Base-by-base conservation (phyloP, 306 rosid species). In the Casuarina cunninghamiana region DNA sequence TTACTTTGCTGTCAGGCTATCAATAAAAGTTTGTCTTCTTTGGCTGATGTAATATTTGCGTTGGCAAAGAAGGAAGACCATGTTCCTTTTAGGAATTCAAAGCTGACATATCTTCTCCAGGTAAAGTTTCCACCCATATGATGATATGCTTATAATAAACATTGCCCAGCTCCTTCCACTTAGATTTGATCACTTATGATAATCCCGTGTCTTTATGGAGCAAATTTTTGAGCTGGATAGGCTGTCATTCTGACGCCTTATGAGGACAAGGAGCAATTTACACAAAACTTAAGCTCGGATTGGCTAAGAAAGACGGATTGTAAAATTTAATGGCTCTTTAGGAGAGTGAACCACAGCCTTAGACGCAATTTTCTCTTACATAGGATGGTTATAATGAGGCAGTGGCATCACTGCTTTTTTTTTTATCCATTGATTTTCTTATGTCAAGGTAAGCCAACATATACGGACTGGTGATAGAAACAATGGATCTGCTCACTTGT, bases 51-150 rank as follows among this genome's bases (percentile, higher is more conserved):
- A 53, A 95, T 95, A 83, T 92, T 91, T 84, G 88, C 98, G 66
- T 82, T 95, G 91, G 98, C 90, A 41, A 95, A 89, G 86, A 95
- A 89, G 87, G 98, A 95, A 41, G 97, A 95, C 51, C 98, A 95
- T 63, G 86, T 95, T 63, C 98, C 98, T 5, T 95, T 89, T 15
- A 89, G 98, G 88, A 91, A 95, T 79, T 95, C 98, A 42, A 95
- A 95, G 75, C 85, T 95, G 37, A 95, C 98, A 2, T 90, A 92
- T 79, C 95, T 95, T 87, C 97, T 95, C 41, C 97, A 95, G 97
- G 98, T 91, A 92, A 5, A 58, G 62, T 79, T 26, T n/a, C 17
- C 41, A 55, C 10, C 39, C 49, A 43, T 43, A 66, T 46, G 77
- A 62, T 42, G 17, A 42, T 10, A 58, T 16, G 12, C 26, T 11